phyloP scores from a whole-genome alignment of 108 stramenopile species.

The Stephanodiscus triporus region DNA sequence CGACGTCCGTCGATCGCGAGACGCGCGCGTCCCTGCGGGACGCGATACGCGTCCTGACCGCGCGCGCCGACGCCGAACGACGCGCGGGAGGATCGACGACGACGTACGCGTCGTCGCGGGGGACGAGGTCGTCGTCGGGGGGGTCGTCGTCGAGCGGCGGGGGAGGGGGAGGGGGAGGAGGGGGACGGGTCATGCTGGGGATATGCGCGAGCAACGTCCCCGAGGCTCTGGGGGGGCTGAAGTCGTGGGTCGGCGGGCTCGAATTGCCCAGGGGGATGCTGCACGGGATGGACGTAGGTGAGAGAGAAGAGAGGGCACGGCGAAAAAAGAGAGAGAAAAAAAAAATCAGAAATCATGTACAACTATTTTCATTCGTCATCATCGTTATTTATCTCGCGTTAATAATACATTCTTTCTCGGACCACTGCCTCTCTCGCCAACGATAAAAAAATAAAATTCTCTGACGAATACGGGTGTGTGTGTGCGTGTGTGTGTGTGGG shows the following conservation, averaged over 20 bases:
- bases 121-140: not conserved
- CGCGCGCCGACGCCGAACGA: conserved; percentile 58
- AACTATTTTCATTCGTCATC: no score
- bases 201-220: conserved; percentile 76
- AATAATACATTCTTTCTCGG: no score
- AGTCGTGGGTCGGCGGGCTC: conserved; percentile 73
- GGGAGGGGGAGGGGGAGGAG: no score
- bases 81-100: conserved; percentile 31
- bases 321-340: no score
- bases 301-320: no score
- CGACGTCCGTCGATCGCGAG: conserved; percentile 23
- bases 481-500: no score
- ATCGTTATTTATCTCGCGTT: no score
- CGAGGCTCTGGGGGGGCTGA: conserved; percentile 71
- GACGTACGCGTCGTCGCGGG: conserved; percentile 26
- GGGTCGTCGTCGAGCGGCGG: no score
- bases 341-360: no score
- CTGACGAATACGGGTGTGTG: no score
- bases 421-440: no score
- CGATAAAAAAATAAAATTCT: no score
- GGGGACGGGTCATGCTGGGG: conserved; percentile 79
- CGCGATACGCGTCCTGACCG: conserved; percentile 27
- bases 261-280: conserved; percentile 77
- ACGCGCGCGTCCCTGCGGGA: conserved; percentile 15
- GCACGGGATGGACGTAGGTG: conserved; percentile 77